Conservation (phyloP, 1,284 basidiomycete genomes). For the Pseudozyma flocculosa region DNA sequence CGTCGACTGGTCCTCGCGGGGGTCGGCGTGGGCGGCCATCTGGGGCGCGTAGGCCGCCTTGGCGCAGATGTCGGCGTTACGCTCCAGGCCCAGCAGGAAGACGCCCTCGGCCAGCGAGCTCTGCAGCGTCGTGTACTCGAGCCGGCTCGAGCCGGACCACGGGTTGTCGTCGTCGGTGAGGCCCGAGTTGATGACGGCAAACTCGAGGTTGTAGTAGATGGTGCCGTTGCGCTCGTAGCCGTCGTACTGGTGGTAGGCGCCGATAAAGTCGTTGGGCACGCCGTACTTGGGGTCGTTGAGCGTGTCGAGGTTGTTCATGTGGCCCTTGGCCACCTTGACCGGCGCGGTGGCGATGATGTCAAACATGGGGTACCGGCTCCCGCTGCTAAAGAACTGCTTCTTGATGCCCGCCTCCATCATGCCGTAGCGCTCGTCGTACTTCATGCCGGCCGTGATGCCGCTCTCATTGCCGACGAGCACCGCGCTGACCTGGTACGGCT, state of each 20-base stretch:
- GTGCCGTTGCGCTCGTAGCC: constrained; percentile 31
- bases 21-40: constrained; percentile 58
- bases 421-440: constrained; percentile 67
- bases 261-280: constrained; percentile 18
- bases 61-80: constrained; percentile 65
- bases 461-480: constrained; percentile 66
- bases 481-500: constrained; percentile 66
- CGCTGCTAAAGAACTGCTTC: constrained; percentile 63
- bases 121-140: constrained; percentile 64
- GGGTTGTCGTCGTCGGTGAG: constrained; percentile 61
- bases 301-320: constrained; percentile 31
- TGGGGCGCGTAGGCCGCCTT: constrained; percentile 71
- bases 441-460: constrained; percentile 6
- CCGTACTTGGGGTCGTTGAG: constrained; percentile 36
- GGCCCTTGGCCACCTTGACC: constrained; percentile 20
- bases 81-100: constrained; percentile 73
- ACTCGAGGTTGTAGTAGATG: constrained; percentile 65
- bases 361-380: constrained; percentile 3
- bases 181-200: constrained; percentile 66
- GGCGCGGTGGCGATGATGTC: constrained; percentile 31
- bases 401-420: constrained; percentile 65
- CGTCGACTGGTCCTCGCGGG: constrained; percentile 62
- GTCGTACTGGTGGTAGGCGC: constrained; percentile 31
- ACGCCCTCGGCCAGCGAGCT: constrained; percentile 66
- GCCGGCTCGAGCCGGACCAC: constrained; percentile 65